Base-by-base conservation (phyloP, 495 filamentous ascomycete genomes). In the Hapsidospora chrysogenum region DNA sequence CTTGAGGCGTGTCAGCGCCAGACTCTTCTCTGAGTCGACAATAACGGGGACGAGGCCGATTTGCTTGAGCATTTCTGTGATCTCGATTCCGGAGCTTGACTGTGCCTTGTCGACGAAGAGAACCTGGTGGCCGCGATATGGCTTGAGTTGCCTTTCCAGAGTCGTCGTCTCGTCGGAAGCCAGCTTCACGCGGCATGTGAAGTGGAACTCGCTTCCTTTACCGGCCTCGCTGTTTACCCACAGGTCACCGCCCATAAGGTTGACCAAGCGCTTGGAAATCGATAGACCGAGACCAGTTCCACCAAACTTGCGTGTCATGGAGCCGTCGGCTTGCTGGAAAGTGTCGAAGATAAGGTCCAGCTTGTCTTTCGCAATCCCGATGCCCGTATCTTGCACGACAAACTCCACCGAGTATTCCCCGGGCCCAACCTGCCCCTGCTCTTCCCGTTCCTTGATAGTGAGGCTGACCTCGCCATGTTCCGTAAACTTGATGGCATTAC, bases 271-370 rank as follows among this genome's bases (percentile, higher is more conserved):
- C 62, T 92, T 86, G 13, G 89, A 99, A 50, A 99, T 99, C 11
- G 87, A 95, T 25, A 99, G 64, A 41, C 89, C 89, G 17, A 99
- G 70, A 37, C 89, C 89, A 17, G 89, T 99, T 44, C 89, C 89
- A 50, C 89, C 89, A 50, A 99, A 99, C 46, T 92, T 84, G 41
- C 89, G 70, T 8, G 89, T 99, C 47, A 92, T 99, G 7, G 87
- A 95, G 21, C 89, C 89, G 58, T 99, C 89, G 8, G 89, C 89
- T 60, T 99, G 89, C 49, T 94, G 92, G 75, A 99, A 99, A 10
- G 89, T 99, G 56, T 96, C 89, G 52, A 99, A 99, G 53, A 99
- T 99, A 39, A 96, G 60, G 52, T 95, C 85, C 17, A 96, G 72
- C 60, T 99, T 99, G 51, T 96, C 89, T 33, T 77, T 68, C 50